phyloP scores from a whole-genome alignment of 495 filamentous ascomycete species.

The Penicillium ucsense region DNA sequence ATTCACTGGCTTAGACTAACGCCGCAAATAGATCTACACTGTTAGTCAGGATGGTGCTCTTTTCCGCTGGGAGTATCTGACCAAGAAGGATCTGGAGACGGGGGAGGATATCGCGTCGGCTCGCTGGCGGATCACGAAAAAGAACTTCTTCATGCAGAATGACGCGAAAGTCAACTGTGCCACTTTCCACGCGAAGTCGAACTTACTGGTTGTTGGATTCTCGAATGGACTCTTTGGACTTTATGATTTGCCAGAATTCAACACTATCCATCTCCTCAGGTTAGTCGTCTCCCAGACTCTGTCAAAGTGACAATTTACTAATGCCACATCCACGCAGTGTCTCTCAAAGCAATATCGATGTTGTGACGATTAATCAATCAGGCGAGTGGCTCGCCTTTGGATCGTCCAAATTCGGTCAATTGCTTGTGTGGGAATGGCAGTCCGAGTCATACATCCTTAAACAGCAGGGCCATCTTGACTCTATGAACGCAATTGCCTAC shows the following conservation, averaged over 20 bases:
- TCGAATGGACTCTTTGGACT: conserved; percentile 88
- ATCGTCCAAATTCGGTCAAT: conserved; percentile 87
- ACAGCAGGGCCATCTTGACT: conserved; percentile 93
- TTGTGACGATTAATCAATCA: conserved; percentile 81
- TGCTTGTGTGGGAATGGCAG: conserved; percentile 99
- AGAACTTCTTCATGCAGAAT: conserved; percentile 87
- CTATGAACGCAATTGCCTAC: conserved; percentile 89
- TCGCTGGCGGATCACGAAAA: conserved; percentile 77
- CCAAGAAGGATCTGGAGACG: conserved; percentile 46
- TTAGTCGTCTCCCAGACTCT: conserved; percentile 7
- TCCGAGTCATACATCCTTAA: conserved; percentile 99
- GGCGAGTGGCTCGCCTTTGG: conserved; percentile 98
- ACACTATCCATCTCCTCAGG: conserved; percentile 77
- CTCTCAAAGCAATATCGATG: conserved; percentile 91
- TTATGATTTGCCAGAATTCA: conserved; percentile 96
- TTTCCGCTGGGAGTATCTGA: conserved; percentile 53
- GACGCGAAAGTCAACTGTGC: conserved; percentile 81
- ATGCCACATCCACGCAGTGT: conserved; percentile 48
- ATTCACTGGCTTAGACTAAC: conserved; percentile 35
- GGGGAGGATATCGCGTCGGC: conserved; percentile 51
- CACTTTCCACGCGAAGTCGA: conserved; percentile 75
- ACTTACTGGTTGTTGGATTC: conserved; percentile 84
- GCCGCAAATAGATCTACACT: conserved; percentile 56
- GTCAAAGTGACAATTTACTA: conserved; percentile 6
- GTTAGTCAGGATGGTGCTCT: conserved; percentile 59